These are phyloP conservation scores for Cicer cuneatum DNA, from an alignment of 306 rosid species.

Conservation along the genomic window DNA sequence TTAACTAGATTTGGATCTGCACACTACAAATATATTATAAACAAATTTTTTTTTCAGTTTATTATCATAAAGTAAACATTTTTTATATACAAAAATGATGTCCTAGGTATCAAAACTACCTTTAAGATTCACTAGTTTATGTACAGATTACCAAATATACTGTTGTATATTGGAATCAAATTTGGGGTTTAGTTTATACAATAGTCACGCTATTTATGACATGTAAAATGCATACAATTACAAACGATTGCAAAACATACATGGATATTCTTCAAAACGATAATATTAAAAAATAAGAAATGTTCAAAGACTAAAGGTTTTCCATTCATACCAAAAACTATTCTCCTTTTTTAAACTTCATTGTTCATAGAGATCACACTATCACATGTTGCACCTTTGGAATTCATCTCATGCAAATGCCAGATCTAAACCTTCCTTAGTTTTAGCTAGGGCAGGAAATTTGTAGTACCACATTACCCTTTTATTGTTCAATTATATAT, in stretches of 20 bases:
- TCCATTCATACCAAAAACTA: background rate
- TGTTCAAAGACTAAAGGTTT: background rate
- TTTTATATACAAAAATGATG: too few relatives aligned
- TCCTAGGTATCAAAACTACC: background rate
- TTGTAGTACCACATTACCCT: background rate
- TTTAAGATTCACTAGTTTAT: too few relatives aligned
- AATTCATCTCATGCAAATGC: conserved; percentile 9
- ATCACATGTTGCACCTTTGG: background rate
- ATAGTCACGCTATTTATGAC: background rate
- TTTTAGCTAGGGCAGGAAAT: background rate
- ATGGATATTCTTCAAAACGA: too few relatives aligned
- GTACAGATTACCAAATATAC: background rate
- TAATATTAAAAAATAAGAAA: too few relatives aligned
- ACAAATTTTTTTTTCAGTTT: too few relatives aligned
- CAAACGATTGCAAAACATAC: too few relatives aligned
- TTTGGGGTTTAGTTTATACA: background rate
- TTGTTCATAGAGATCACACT: background rate
- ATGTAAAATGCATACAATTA: background rate
- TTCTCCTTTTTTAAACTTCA: background rate
- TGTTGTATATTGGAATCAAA: background rate
- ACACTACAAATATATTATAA: too few relatives aligned
- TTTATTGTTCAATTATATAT: conserved; percentile 1
- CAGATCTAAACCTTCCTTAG: background rate
- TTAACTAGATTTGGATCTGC: too few relatives aligned
- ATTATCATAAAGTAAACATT: too few relatives aligned